Evolutionary conservation across 2,329 filamentous ascomycete species (phyloP).

Genomic region (Beauveria rudraprayagi): DNA sequence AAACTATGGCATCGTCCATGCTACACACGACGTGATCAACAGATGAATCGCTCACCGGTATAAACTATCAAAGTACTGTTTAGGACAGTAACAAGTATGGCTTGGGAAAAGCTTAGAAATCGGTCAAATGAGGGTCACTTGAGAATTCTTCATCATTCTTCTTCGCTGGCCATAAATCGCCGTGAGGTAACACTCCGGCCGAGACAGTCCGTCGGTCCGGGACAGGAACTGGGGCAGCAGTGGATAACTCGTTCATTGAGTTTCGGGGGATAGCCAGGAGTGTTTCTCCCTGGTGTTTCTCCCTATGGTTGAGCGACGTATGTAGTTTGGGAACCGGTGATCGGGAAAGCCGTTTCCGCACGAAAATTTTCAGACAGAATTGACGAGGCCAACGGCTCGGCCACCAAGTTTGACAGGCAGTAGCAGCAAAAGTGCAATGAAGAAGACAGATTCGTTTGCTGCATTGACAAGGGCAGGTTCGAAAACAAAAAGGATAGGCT

Average conservation of each 20-base stretch:
- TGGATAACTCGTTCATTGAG: not conserved
- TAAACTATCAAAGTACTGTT: not conserved
- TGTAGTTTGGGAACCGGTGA: not conserved
- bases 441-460: not conserved
- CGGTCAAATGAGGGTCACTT: not conserved
- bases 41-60: not conserved
- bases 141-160: not conserved
- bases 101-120: not conserved
- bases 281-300: no score
- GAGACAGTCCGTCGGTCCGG: not conserved
- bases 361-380: not conserved
- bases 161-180: not conserved
- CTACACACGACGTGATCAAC: not conserved
- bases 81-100: not conserved
- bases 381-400: not conserved
- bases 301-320: not conserved
- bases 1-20: not conserved
- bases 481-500: not conserved
- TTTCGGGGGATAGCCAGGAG: not conserved
- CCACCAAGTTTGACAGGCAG: not conserved
- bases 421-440: not conserved
- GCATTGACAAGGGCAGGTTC: not conserved
- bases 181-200: not conserved
- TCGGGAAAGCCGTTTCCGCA: not conserved
- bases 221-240: not conserved